Conservation (phyloP, 2,329 filamentous ascomycete genomes). For the Zasmidium cellare region DNA sequence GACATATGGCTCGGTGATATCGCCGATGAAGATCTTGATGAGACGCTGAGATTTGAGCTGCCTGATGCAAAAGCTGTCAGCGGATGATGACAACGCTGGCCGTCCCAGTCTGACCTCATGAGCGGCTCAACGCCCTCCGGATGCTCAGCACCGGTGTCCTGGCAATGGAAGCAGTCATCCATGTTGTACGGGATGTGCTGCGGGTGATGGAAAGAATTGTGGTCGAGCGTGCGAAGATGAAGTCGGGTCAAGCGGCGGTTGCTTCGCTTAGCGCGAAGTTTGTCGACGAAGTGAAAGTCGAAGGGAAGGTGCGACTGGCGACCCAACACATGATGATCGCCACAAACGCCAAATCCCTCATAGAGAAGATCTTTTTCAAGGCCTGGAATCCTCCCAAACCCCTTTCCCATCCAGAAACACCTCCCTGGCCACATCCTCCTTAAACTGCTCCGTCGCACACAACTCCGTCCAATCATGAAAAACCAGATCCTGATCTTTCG, state of each 20-base stretch:
- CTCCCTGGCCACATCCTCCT: not conserved
- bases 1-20: not conserved
- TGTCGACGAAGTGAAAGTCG: not conserved
- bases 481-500: constrained; percentile 3
- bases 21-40: constrained; percentile 4
- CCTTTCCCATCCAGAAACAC: constrained; percentile 13
- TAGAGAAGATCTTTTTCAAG: too few relatives aligned
- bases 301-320: not conserved
- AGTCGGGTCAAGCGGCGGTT: too few relatives aligned
- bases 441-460: constrained; percentile 1
- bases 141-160: too few relatives aligned
- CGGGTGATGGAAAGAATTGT: too few relatives aligned
- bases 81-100: not conserved
- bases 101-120: not conserved
- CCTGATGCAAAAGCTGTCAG: not conserved
- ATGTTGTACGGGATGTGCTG: not conserved
- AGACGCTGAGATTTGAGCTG: constrained; percentile 3
- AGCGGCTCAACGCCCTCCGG: not conserved
- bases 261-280: too few relatives aligned
- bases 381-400: constrained; percentile 13
- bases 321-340: not conserved
- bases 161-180: too few relatives aligned
- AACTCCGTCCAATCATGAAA: constrained; percentile 8
- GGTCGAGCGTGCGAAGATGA: too few relatives aligned
- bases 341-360: too few relatives aligned